Base-by-base conservation (phyloP, 495 filamentous ascomycete species). In the Penicillium fimorum region DNA sequence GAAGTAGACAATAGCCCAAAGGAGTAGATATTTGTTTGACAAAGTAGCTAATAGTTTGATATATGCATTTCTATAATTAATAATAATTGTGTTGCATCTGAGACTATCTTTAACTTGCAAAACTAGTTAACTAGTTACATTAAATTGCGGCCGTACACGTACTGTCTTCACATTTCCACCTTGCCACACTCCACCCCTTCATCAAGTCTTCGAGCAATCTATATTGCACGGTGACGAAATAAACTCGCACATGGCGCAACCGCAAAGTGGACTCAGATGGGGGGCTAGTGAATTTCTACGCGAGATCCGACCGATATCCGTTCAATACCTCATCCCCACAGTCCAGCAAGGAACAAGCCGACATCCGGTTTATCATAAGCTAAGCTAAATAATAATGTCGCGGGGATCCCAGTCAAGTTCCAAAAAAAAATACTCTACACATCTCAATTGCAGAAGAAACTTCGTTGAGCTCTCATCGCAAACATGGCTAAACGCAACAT, bases 401-500 rank as follows among this genome's bases (percentile, higher is more conserved):
- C 17, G 25, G 7, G 25, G 38, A 44, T 24, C 37, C 45, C 45
- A 15, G 1, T 43, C 18, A 20, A 43, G 6, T 43, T 43, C 18
- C 17, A 20, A 43, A 20, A 43, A 47, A n/a, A 15, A 9, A 32
- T 22, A 22, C n/a, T 10, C 15, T 17, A 6, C 25, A 17, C 13
- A 30, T 8, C 24, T 38, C 35, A 15, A n/a, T 38, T 38, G 35
- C 4, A 38, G 35, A 38, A 38, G 35, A 38, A 27, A 27, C 25
- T 4, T 8, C 13, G 35, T 35, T 45, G 18, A 15, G 25, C 13
- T 25, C 43, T 9, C 32, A 20, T 25, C 24, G 2, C 33, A 57
- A 55, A 17, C 25, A 63, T 63, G 60, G 47, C 56, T 15, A 62
- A 62, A 24, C 53, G 50, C 24, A 79, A 79, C 50, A 63, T 77